phyloP scores from a whole-genome alignment of 768 basidiomycete species.

The Dentipellis fragilis region DNA sequence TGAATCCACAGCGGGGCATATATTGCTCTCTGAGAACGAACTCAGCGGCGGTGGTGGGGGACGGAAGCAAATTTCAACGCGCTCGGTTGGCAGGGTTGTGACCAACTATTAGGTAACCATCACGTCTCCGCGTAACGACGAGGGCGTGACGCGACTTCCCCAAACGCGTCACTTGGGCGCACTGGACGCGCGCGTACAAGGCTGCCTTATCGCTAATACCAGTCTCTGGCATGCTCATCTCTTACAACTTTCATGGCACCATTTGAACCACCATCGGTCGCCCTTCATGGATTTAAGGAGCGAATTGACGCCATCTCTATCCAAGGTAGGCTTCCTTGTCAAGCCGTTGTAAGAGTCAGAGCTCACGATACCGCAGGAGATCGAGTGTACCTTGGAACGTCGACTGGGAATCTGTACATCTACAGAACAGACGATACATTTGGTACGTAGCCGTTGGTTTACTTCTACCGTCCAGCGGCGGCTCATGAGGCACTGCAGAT shows the following conservation, averaged over 20 bases:
- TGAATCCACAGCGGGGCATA: no score
- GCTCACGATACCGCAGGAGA: conserved; percentile 25
- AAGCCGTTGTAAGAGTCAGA: background rate
- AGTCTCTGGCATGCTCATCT: background rate
- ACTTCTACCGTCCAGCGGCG: background rate
- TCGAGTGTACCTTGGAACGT: conserved; percentile 54
- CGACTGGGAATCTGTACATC: conserved; percentile 43
- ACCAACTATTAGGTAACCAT: no score
- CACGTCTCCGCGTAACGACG: no score
- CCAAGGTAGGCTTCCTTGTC: conserved; percentile 4
- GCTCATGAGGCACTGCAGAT: conserved; percentile 21
- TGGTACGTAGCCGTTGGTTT: conserved; percentile 21
- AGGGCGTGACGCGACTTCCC: no score
- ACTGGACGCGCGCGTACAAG: no score
- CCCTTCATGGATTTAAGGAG: conserved; percentile 11
- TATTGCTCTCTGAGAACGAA: no score
- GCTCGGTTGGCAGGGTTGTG: no score
- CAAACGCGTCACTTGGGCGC: no score
- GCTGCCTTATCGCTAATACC: no score
- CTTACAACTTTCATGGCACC: conserved; percentile 9
- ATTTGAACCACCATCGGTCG: conserved; percentile 7
- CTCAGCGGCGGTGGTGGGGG: no score
- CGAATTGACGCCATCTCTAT: conserved; percentile 8
- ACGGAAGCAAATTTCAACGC: no score
- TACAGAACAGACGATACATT: conserved; percentile 34